Evolutionary conservation across 306 rosid species (phyloP).

Genomic region (Cucurbita argyrosperma): DNA sequence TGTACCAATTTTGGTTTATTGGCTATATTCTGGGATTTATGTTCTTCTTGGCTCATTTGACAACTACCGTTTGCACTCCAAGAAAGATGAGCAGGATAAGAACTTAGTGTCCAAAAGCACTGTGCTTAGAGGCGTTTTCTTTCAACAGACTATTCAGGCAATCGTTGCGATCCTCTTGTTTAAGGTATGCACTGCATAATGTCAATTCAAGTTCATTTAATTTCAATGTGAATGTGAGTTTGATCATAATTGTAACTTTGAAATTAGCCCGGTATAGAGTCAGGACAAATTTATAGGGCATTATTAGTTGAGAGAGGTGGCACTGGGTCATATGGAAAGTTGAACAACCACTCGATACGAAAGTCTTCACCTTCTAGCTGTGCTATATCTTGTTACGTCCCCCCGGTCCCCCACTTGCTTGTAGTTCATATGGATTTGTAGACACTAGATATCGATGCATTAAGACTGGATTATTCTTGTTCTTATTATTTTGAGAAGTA

Average conservation of each 20-base stretch:
- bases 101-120: constrained; percentile 64
- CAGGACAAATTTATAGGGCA: background rate
- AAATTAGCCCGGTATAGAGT: background rate
- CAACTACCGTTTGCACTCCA: constrained; percentile 58
- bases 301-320: background rate
- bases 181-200: constrained; percentile 26
- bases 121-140: constrained; percentile 79
- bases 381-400: background rate
- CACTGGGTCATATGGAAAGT: background rate
- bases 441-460: background rate
- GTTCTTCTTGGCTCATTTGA: constrained; percentile 52
- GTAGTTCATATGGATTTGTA: background rate
- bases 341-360: background rate
- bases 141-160: constrained; percentile 77
- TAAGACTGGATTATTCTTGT: background rate
- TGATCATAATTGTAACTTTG: background rate
- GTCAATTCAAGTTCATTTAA: background rate
- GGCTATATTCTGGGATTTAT: constrained; percentile 78
- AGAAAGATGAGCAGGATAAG: constrained; percentile 80
- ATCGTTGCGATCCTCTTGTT: constrained; percentile 67
- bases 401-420: background rate
- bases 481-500: background rate
- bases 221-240: background rate
- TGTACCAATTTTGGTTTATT: constrained; percentile 65
- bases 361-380: no score